Base-by-base conservation (phyloP, 2,329 filamentous ascomycete genomes). In the Aspergillus intermedius region DNA sequence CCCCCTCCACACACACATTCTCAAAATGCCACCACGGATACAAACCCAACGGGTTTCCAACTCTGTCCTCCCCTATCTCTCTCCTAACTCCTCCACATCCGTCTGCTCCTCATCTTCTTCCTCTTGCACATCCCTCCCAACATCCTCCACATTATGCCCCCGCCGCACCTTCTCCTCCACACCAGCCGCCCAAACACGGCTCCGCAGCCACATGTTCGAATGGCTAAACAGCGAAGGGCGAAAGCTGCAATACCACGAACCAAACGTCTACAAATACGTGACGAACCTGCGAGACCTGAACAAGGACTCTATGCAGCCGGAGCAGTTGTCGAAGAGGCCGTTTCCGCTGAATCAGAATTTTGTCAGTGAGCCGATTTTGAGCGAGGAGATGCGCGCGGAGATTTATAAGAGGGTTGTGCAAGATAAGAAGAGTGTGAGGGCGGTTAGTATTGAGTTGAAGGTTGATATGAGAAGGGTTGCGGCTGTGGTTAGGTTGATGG, bases 401-500 rank as follows among this genome's bases (percentile, higher is more conserved):
- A 86, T 96, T 47, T 93, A 87, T 74, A 61, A 75, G 4, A 79
- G 81, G 57, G 82, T 94, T 12, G 81, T 82, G 53, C 64, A 70
- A n/a, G 66, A 81, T 12, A 84, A 84, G 51, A 76, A 84, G 66
- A 81, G 85, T 49, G 75, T 95, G 53, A 84, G 88, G 61, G 79
- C 79, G 40, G 87, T 94, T 17, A 91, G 88, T 62, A 85, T 86
- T 1, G 80, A 88, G 61, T 79, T 87, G 58, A 81, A 83, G 23
- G 81, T 95, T 21, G 89, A 93, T 61, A 85, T 95, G 69, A 81
- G 87, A 62, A 80, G 91, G 59, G 86, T 95, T 15, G 90, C 84
- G 23, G 91, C 91, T 19, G 87, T 95, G 17, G 86, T 95, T 50
- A 77, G 91, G 60, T 74, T 96, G 61, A 91, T 91, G 74, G 83